Percentiles rank a stretch among this genome's conserved stretches.
phyloP scores from a whole-genome alignment of 2,329 filamentous ascomycete species.

The Aspergillus ruber region DNA sequence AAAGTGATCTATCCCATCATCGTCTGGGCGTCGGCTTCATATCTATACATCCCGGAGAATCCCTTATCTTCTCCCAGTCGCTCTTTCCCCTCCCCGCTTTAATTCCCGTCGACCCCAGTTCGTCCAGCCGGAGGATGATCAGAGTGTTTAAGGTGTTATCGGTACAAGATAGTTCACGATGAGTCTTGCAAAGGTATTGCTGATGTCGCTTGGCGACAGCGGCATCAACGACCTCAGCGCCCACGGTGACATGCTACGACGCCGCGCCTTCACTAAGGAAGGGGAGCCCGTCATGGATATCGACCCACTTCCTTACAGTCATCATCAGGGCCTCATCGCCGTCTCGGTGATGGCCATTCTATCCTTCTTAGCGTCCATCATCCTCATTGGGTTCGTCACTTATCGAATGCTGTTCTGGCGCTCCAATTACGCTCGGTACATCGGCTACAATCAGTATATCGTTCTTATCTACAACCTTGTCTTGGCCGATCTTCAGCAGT shows the following conservation, averaged over 20 bases:
- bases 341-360: conserved; percentile 42
- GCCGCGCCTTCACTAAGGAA: not conserved
- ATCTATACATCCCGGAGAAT: not conserved
- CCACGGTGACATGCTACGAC: not conserved
- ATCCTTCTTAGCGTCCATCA: conserved; percentile 40
- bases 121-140: not conserved
- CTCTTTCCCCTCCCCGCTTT: not conserved
- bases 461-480: conserved; percentile 50
- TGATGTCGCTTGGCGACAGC: not conserved
- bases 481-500: conserved; percentile 48
- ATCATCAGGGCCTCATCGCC: conserved; percentile 41
- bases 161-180: not conserved
- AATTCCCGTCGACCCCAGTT: not conserved
- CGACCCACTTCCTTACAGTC: conserved; percentile 26
- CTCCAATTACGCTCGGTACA: conserved; percentile 42
- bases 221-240: not conserved
- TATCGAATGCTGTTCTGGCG: conserved; percentile 48
- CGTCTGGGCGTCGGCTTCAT: not conserved
- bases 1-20: not conserved
- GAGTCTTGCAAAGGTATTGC: not conserved
- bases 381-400: conserved; percentile 44
- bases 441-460: conserved; percentile 51
- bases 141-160: not conserved
- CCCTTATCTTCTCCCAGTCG: not conserved
- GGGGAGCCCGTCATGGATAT: conserved; percentile 19